Evolutionary conservation across 1,139 yeast species (phyloP), one percentile per base, ranked within the genome.

Genomic region (Scheffersomyces segobiensis): DNA sequence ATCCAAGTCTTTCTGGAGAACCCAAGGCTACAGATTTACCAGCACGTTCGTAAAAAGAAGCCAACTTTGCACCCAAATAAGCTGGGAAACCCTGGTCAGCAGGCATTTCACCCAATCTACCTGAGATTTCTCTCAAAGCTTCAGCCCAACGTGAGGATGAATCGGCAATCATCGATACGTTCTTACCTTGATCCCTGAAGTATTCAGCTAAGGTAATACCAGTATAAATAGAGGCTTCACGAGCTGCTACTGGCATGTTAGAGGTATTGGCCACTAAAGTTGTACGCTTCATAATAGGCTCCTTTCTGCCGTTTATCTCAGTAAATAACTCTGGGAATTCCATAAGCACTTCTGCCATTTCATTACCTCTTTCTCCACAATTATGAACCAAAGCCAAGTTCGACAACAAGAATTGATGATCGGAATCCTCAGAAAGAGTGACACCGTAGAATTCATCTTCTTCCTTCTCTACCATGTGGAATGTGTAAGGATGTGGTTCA

Each of bases 51-150:
- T 95, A 95, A 86, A 95, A 95, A 59, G 98, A 95, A 58, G 99
- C 98, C 72, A 95, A 86, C 77, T 95, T 95, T 57, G 99, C 97
- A 81, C 99, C 99, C 76, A 95, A 86, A 76, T 96, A 95, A 59
- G 99, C 99, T 63, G 99, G 99, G 96, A 93, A 95, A 85, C 99
- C 99, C 83, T 96, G 99, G 81, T 95, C 99, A 62, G 99, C 99
- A 74, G 99, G 99, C 99, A 95, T 95, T 83, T 96, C 99, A 79
- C 99, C 99, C 77, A 95, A 84, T 85, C 99, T 96, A 87, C 99
- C 99, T 57, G 98, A 93, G 76, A 95, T 89, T 85, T 95, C 99
- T 88, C 99, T 93, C 75, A 95, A 86, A 61, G 99, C 99, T 82
- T 95, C 99, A 54, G 99, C 99, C 99, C 99, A 95, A 85, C 99